A percentile compares a stretch with the other conserved stretches of the same genome.
Evolutionary conservation across 257 asterid species (phyloP).

Genomic region (Fraxinus anomala): DNA sequence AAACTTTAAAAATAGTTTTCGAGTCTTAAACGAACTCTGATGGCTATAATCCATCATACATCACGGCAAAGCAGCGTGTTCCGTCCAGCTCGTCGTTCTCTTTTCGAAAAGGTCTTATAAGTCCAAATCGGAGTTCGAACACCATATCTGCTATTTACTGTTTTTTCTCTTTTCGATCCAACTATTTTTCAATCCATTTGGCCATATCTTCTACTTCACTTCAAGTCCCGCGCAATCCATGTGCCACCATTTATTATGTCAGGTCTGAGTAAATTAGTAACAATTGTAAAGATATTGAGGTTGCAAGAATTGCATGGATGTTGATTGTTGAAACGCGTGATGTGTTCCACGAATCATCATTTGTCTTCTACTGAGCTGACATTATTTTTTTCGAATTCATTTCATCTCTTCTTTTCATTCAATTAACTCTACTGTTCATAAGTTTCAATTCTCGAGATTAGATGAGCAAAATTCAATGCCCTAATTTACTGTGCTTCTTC

Average conservation of each 20-base stretch:
- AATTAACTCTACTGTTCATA: constrained; percentile 36
- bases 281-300: constrained; percentile 31
- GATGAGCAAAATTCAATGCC: constrained; percentile 28
- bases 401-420: constrained; percentile 41
- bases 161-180: too few relatives aligned
- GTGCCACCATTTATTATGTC: constrained; percentile 12
- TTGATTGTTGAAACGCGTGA: not conserved
- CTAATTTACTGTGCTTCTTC: constrained; percentile 36
- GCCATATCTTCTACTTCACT: too few relatives aligned
- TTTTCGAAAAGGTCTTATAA: too few relatives aligned
- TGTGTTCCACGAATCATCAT: not conserved
- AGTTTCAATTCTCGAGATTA: constrained; percentile 46
- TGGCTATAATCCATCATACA: too few relatives aligned
- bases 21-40: too few relatives aligned
- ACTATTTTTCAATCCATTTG: too few relatives aligned
- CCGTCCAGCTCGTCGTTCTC: too few relatives aligned
- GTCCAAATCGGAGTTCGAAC: too few relatives aligned
- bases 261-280: constrained; percentile 18
- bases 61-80: too few relatives aligned
- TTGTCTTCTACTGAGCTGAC: constrained; percentile 27
- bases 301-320: constrained; percentile 34
- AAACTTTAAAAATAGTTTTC: too few relatives aligned
- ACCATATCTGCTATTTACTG: too few relatives aligned
- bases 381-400: constrained; percentile 1
- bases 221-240: not conserved